phyloP scores from a whole-genome alignment of 805 yeast genomes.

The Grigorovia humatica region DNA sequence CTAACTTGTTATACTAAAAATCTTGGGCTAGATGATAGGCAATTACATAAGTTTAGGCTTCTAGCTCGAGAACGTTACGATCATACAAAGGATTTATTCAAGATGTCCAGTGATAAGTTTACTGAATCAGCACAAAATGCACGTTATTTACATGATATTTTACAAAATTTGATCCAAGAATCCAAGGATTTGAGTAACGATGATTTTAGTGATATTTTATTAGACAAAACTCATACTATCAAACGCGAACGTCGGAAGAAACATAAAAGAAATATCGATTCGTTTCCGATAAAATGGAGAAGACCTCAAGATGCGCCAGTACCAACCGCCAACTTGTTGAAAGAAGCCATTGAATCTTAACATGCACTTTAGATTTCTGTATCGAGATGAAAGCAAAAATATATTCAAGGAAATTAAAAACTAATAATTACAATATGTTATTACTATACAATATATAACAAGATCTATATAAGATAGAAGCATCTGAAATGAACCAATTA shows the following conservation, averaged over 20 bases:
- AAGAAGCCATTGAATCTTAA: constrained; percentile 5
- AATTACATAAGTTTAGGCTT: constrained; percentile 65
- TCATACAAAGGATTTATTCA: constrained; percentile 45
- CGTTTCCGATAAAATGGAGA: constrained; percentile 76
- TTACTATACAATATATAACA: background rate
- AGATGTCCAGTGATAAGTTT: constrained; percentile 54
- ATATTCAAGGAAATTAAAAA: background rate
- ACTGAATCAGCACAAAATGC: constrained; percentile 82
- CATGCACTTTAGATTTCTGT: background rate
- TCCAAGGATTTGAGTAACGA: constrained; percentile 48
- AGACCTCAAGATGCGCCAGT: constrained; percentile 64
- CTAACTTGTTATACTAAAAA: constrained; percentile 44
- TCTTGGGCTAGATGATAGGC: constrained; percentile 40
- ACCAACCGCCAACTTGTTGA: constrained; percentile 18
- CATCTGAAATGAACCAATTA: background rate
- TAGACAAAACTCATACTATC: constrained; percentile 62
- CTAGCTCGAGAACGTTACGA: constrained; percentile 74
- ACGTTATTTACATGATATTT: constrained; percentile 52
- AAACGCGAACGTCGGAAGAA: constrained; percentile 37
- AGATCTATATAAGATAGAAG: background rate
- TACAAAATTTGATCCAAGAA: constrained; percentile 51
- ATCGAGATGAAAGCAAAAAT: background rate
- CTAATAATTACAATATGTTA: background rate
- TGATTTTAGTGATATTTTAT: constrained; percentile 65
- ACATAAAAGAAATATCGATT: constrained; percentile 27